Base-by-base conservation (phyloP, 2,329 filamentous ascomycete species). In the Hymenotorrendiella dingleyae region DNA sequence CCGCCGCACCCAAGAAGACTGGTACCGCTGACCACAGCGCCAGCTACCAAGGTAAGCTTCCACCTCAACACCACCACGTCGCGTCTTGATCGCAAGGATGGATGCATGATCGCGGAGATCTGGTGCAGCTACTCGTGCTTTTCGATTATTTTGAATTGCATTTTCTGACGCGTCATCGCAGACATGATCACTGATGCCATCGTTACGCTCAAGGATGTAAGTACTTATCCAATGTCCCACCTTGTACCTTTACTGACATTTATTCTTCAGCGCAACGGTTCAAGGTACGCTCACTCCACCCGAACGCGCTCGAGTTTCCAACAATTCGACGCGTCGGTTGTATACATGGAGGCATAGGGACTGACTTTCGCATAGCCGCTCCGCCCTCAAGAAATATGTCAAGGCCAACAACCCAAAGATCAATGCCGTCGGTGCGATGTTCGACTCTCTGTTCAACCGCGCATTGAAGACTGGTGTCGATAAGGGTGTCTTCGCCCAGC, bases 331-430 rank as follows among this genome's bases (percentile, higher is more conserved):
- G 56, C 54, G 54, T 55, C 49, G n/a, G 41, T 43, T 50, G 41
- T 43, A 47, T 46, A 26, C 40, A 17, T 34, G 26, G n/a, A n/a
- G 32, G 7, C 21, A 22, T 23, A 16, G 8, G 38, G 33, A 46
- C 52, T 58, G 46, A 49, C 49, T 47, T 47, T 40, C 29, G 20
- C 28, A 36, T 42, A 65, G 63, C 55, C 82, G 82, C 62, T 78
- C 83, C 67, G 78, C 79, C 43, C 75, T 86, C 64, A 85, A 85
- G 74, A 86, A 86, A 65, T 86, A 86, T 64, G 78, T 86, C 54
- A 72, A 73, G 62, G 74, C 76, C 62, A 86, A 85, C 76, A 84
- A 85, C 72, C n/a, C n/a, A n/a, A 76, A 76, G 60, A 69, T 82
- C 57, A 69, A 67, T 52, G 68, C 74, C 42, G 71, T 67, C 53